phyloP scores from a whole-genome alignment of 163 green algal species.

The Scenedesmus sp. region DNA sequence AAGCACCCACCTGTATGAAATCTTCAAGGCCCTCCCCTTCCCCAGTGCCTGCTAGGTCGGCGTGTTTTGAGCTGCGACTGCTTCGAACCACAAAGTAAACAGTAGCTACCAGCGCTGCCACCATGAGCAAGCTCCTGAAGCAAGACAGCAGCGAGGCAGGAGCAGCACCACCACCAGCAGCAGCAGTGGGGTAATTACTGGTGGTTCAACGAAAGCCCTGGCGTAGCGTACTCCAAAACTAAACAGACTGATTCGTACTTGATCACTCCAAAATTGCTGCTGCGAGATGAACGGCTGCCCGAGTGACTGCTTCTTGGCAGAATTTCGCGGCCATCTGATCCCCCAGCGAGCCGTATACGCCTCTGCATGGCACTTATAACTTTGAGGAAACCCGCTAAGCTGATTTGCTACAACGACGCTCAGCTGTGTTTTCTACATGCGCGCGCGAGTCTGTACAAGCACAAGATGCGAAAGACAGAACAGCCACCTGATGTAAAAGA shows the following conservation, averaged over 20 bases:
- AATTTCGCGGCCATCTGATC: not conserved
- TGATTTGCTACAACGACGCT: too few species aligned
- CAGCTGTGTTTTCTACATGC: too few species aligned
- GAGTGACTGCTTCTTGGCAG: not conserved
- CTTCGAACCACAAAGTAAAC: not conserved
- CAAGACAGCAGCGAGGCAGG: not conserved
- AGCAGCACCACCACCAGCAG: not conserved
- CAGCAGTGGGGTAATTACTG: not conserved
- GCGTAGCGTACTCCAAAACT: not conserved
- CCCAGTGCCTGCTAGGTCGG: not conserved
- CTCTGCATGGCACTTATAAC: not conserved
- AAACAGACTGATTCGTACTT: not conserved
- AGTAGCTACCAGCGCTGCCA: not conserved
- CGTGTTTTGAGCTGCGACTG: not conserved
- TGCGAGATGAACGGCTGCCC: not conserved
- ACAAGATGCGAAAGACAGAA: too few species aligned
- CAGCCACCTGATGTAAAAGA: not conserved
- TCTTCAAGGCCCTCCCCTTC: conserved; percentile 18
- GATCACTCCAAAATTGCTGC: not conserved
- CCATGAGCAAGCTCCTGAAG: not conserved
- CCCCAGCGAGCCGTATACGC: not conserved
- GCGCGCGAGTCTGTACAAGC: too few species aligned
- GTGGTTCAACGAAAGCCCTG: too few species aligned
- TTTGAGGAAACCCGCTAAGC: too few species aligned
- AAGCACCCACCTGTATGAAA: not conserved